Evolutionary conservation across 2,329 filamentous ascomycete genomes (phyloP).

Genomic region (Paracamarosporium sp.): DNA sequence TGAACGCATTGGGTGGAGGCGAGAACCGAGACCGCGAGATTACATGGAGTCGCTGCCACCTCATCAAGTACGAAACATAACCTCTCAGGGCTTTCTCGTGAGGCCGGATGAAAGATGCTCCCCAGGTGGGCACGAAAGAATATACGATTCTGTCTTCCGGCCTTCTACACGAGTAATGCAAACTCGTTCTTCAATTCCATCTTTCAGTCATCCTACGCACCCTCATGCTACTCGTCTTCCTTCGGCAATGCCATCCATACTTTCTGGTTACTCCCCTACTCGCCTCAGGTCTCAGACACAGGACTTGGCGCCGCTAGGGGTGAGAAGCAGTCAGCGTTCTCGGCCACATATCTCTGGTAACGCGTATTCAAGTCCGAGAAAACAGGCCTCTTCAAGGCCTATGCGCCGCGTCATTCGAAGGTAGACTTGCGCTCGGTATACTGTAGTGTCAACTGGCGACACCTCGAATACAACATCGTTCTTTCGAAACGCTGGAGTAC

Average conservation of each 20-base stretch:
- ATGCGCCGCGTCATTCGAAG: conserved; percentile 28
- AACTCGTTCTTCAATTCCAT: conserved; percentile 10
- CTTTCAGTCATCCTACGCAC: conserved; percentile 10
- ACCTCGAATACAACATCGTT: neutral
- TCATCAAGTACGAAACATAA: conserved; percentile 14
- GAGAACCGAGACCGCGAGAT: conserved; percentile 1
- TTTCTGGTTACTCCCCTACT: conserved; percentile 15
- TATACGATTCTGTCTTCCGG: conserved; percentile 12
- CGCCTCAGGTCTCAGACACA: conserved; percentile 24
- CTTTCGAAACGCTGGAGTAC: neutral
- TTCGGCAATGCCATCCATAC: conserved; percentile 23
- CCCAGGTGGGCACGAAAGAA: conserved; percentile 11
- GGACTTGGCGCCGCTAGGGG: conserved; percentile 24
- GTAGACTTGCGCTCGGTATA: conserved; percentile 11
- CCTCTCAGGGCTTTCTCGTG: conserved; percentile 21
- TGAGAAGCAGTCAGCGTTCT: conserved; percentile 29
- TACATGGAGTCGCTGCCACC: conserved; percentile 5
- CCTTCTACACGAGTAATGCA: conserved; percentile 10
- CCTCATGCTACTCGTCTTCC: conserved; percentile 20
- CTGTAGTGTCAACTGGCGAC: neutral
- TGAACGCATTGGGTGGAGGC: conserved; percentile 17
- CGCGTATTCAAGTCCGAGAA: conserved; percentile 7
- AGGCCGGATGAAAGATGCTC: conserved; percentile 13
- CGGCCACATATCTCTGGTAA: conserved; percentile 2
- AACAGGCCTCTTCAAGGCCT: conserved; percentile 14